Evolutionary conservation across 371 early-diverging fungal genomes (phyloP).

Genomic region (Circinella umbellata): DNA sequence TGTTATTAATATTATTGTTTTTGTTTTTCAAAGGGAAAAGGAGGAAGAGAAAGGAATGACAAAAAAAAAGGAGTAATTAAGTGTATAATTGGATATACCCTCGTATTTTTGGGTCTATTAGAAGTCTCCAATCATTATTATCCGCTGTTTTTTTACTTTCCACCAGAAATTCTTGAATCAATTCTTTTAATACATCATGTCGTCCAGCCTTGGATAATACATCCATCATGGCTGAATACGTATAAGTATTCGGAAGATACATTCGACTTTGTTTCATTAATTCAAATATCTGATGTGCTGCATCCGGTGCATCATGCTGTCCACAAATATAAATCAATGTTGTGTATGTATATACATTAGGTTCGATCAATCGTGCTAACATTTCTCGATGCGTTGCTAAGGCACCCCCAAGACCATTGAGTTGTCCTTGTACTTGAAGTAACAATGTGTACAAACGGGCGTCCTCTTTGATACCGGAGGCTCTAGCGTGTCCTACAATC

Average conservation of each 20-base stretch:
- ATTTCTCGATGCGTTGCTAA: constrained; percentile 46
- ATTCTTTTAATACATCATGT: constrained; percentile 36
- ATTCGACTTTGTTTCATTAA: constrained; percentile 38
- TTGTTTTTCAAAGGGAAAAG: too few species aligned
- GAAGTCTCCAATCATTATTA: constrained; percentile 32
- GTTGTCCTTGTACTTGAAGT: constrained; percentile 38
- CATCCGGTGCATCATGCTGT: constrained; percentile 33
- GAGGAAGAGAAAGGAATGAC: background rate
- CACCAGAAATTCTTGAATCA: constrained; percentile 33
- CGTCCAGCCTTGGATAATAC: constrained; percentile 37
- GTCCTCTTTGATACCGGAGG: constrained; percentile 45
- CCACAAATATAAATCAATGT: constrained; percentile 42
- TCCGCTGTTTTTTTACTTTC: constrained; percentile 17
- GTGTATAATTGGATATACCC: constrained; percentile 15
- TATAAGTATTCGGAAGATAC: constrained; percentile 42
- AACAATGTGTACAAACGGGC: constrained; percentile 45
- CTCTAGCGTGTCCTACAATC: constrained; percentile 38
- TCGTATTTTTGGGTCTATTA: constrained; percentile 35
- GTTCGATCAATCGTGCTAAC: constrained; percentile 35
- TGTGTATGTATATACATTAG: constrained; percentile 52
- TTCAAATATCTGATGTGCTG: constrained; percentile 48
- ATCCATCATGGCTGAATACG: constrained; percentile 51
- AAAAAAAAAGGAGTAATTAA: background rate
- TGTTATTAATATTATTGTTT: too few species aligned
- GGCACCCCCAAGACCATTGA: constrained; percentile 32